Conservation (phyloP, 2,329 filamentous ascomycete species). For the Mycosphaerella sp. region DNA sequence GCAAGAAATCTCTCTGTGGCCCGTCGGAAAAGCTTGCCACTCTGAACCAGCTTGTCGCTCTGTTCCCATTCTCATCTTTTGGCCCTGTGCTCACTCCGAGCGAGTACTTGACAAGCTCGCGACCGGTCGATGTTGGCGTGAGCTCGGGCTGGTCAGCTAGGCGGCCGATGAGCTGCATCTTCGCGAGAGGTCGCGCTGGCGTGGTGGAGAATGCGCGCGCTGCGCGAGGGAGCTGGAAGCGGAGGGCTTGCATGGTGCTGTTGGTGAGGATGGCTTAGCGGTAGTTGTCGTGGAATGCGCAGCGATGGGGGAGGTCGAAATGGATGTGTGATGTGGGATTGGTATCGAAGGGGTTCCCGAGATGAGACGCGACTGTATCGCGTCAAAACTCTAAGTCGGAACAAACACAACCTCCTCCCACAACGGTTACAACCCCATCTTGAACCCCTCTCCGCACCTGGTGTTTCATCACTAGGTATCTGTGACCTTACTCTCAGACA, state of each 20-base stretch:
- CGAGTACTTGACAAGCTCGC: constrained; percentile 68
- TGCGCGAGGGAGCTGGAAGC: constrained; percentile 43
- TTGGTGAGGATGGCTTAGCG: constrained; percentile 2
- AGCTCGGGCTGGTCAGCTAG: constrained; percentile 75
- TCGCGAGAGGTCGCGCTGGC: constrained; percentile 57
- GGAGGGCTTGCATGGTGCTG: constrained; percentile 43
- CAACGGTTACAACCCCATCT: no score
- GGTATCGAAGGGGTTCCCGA: no score
- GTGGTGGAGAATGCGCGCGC: constrained; percentile 72
- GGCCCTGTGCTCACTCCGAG: constrained; percentile 64
- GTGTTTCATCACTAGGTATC: no score
- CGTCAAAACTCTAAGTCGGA: no score
- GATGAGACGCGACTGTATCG: neutral
- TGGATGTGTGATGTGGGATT: neutral
- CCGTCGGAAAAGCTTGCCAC: constrained; percentile 70
- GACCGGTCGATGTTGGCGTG: constrained; percentile 60
- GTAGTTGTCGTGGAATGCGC: neutral
- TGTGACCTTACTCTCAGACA: no score
- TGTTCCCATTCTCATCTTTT: constrained; percentile 58
- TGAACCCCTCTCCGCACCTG: no score
- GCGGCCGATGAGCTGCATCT: constrained; percentile 80
- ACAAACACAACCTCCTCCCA: no score
- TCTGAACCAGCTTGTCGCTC: constrained; percentile 78
- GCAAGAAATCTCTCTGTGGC: constrained; percentile 62
- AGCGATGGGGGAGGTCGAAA: neutral